Base-by-base conservation (phyloP, 2,329 filamentous ascomycete genomes). In the Fusarium zealandicum region DNA sequence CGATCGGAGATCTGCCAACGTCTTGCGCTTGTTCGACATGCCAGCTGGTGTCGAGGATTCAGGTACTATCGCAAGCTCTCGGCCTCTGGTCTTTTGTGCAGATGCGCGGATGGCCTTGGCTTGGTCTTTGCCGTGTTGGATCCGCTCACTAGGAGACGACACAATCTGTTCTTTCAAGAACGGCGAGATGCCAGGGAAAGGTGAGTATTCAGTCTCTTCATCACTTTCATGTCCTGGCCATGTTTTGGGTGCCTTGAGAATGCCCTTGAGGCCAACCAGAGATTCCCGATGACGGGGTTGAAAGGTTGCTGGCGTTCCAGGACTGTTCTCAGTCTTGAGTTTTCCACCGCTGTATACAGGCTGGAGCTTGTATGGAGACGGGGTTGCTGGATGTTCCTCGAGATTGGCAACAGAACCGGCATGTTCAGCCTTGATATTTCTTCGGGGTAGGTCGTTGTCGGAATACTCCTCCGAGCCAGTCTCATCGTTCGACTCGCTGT, bases 201-300 rank as follows among this genome's bases (percentile, higher is more conserved):
- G 41, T 13, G 44, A 28, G 12, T 30, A 28, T 2, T 46, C 14
- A 12, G 17, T 41, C 22, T 54, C 39, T 3, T 45, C 30, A 1
- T 42, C 37, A 5, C 17, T 41, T 1, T 40, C 17, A 14, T 12
- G 17, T 14, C 17, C 13, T 18, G 13, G 27, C 32, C 45, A 40
- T 8, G 30, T 40, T 6, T 31, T 27, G 20, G 57, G 32, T 9
- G 35, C 25, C 31, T 61, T 68, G 2, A 68, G 49, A 20, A 68
- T 68, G 7, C 64, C 39, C 39, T 48, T 67, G 16, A 66, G 33
- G n/a, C 63, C 58, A 8, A 64, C 10, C 1, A 60, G 36, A 8
- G 49, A 36, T 11, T 57, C 45, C 5, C 62, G 54, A 36, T 68
- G 64, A 36, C 52, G 62, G 12, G 60, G 65, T 18, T 47, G 48